phyloP scores from a whole-genome alignment of 2,329 filamentous ascomycete species.

The Amesomyces nigricolor region DNA sequence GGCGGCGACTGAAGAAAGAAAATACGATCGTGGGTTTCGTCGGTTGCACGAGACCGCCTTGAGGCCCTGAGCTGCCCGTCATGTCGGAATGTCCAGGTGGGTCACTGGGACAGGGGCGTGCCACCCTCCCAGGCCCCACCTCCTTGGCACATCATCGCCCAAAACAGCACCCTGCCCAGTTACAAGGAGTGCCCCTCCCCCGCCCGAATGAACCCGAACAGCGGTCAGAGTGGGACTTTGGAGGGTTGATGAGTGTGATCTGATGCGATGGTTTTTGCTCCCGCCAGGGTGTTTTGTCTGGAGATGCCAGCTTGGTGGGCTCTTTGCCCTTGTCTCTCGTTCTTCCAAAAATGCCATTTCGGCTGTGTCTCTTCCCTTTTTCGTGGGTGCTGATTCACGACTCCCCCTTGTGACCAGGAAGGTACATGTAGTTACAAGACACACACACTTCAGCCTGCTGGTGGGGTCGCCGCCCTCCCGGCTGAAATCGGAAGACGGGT shows the following conservation, averaged over 20 bases:
- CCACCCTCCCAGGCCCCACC: slow-evolving; percentile 1
- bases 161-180: not conserved
- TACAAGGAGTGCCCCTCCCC: not conserved
- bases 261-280: slow-evolving; percentile 10
- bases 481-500: slow-evolving; percentile 12
- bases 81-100: not conserved
- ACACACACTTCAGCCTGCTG: not conserved
- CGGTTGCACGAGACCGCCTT: not conserved
- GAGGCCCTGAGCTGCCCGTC: not conserved
- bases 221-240: not conserved
- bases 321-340: not conserved
- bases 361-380: not conserved
- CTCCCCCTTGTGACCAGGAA: not conserved
- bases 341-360: not conserved
- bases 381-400: not conserved
- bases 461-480: not conserved
- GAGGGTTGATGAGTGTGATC: not conserved
- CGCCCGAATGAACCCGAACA: slow-evolving; percentile 6
- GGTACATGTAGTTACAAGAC: not conserved
- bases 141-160: not conserved
- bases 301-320: not conserved
- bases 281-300: not conserved
- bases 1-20: too few species aligned
- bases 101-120: not conserved
- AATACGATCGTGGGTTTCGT: not conserved